A percentile compares a stretch with the other conserved stretches of the same genome.
These are phyloP conservation scores for Blepharisma japonicum DNA, from an alignment of 73 alveolate genomes.

Conservation along the genomic window DNA sequence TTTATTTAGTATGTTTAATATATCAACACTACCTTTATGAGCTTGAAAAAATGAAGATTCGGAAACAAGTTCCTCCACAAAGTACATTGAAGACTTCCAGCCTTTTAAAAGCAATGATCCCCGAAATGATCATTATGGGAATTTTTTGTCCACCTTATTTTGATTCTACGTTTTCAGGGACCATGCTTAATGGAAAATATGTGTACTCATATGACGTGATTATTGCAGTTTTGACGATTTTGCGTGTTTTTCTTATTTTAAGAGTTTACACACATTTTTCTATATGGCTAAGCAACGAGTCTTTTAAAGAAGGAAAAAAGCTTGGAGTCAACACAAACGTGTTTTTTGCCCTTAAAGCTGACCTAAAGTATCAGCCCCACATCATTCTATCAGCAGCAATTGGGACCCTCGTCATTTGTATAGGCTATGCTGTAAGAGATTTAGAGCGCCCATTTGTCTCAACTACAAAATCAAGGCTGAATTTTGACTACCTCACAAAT, in stretches of 20 bases:
- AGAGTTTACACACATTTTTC: neutral
- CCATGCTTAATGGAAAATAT: neutral
- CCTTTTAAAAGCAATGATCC: neutral
- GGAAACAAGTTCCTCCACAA: neutral
- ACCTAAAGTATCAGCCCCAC: neutral
- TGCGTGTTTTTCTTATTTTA: neutral
- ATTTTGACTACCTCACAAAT: conserved; percentile 3
- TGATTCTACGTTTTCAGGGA: conserved; percentile 2
- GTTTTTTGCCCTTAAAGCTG: neutral
- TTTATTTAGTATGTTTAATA: neutral
- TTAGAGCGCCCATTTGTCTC: conserved; percentile 3
- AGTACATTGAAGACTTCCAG: neutral
- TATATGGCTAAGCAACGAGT: neutral
- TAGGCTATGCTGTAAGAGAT: conserved; percentile 2
- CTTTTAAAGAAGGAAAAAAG: neutral
- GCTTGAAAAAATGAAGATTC: neutral
- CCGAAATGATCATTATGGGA: neutral
- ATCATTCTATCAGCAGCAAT: neutral
- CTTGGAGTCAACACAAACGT: neutral
- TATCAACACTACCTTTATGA: conserved; percentile 1
- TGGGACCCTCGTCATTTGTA: neutral
- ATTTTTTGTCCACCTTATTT: neutral
- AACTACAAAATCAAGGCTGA: neutral
- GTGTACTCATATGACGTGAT: neutral
- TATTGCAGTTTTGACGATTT: neutral